Base-by-base conservation (phyloP, 2,329 filamentous ascomycete species). In the Colletotrichum chrysophilum region DNA sequence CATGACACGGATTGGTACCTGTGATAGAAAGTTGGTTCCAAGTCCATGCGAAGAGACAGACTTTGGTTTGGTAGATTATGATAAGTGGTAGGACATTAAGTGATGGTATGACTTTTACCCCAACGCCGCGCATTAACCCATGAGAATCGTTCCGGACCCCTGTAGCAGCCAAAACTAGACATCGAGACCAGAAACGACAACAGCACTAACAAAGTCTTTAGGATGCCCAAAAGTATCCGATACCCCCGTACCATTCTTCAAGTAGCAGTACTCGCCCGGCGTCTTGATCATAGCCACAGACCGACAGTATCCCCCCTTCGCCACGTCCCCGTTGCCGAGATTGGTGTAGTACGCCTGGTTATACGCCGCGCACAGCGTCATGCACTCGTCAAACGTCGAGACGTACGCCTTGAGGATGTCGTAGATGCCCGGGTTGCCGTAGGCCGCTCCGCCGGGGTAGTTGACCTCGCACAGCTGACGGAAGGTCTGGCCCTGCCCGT, bases 371-470 rank as follows among this genome's bases (percentile, higher is more conserved):
- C 78, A 79, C 24, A 77, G 68, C 12, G 66, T 58, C 34, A 79
- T 79, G 66, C 78, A 79, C 10, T 74, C 76, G 28, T 78, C 76
- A 18, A 79, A 75, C 14, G 74, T 78, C 14, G 78, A 69, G 58
- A 76, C 55, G 61, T 78, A 79, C n/a, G 74, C 14, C 64, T 75
- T 78, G n/a, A 79, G 34, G 43, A 79, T 78, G 72, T 79, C 76
- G 64, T 71, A 60, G 36, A 77, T 60, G 5, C 28, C 64, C 7
- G 75, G 74, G 70, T 79, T 79, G 26, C 78, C 77, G 24, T 64
- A 76, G 1, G 14, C 48, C 5, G 62, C 71, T n/a, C 75, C 74
- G 14, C 62, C 62, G 3, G 78, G 65, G 32, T 77, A 78, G 73
- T 79, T 78, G 28, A 75, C 78, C 55, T 72, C 60, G 68, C 78